phyloP scores from a whole-genome alignment of 768 basidiomycete genomes.

The Hygrocybe coccinea region DNA sequence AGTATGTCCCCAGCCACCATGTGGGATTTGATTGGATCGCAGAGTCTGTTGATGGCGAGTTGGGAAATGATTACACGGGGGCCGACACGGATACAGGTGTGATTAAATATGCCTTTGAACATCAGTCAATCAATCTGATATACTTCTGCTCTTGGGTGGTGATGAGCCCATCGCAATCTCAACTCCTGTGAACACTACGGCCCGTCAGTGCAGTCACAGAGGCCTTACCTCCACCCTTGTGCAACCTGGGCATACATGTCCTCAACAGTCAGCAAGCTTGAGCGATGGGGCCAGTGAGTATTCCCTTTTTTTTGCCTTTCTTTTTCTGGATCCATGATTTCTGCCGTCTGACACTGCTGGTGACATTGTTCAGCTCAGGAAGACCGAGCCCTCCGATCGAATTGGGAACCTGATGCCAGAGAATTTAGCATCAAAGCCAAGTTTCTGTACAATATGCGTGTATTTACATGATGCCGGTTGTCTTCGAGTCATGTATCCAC shows the following conservation, averaged over 20 bases:
- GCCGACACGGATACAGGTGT: constrained; percentile 40
- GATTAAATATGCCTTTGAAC: neutral
- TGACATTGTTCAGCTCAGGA: too few species aligned
- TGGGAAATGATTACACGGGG: constrained; percentile 37
- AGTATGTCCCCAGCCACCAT: too few species aligned
- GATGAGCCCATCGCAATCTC: constrained; percentile 10
- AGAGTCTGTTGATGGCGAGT: neutral
- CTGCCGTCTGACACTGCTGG: too few species aligned
- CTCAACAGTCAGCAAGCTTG: constrained; percentile 69
- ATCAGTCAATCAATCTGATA: too few species aligned
- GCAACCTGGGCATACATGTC: constrained; percentile 46
- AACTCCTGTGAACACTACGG: constrained; percentile 13
- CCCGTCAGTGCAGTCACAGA: constrained; percentile 26
- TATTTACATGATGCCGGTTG: too few species aligned
- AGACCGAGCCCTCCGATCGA: too few species aligned
- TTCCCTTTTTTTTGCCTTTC: constrained; percentile 1
- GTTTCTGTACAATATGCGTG: too few species aligned
- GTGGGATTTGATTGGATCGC: constrained; percentile 1
- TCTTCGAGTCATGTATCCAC: too few species aligned
- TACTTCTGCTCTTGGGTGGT: constrained; percentile 11
- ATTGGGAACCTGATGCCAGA: neutral
- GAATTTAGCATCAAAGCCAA: too few species aligned
- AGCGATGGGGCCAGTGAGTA: constrained; percentile 55
- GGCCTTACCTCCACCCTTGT: constrained; percentile 28
- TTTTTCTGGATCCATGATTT: constrained; percentile 11